These are phyloP conservation scores for Strobilomyces dryophilus DNA, from an alignment of 768 basidiomycete genomes.

Conservation along the genomic window DNA sequence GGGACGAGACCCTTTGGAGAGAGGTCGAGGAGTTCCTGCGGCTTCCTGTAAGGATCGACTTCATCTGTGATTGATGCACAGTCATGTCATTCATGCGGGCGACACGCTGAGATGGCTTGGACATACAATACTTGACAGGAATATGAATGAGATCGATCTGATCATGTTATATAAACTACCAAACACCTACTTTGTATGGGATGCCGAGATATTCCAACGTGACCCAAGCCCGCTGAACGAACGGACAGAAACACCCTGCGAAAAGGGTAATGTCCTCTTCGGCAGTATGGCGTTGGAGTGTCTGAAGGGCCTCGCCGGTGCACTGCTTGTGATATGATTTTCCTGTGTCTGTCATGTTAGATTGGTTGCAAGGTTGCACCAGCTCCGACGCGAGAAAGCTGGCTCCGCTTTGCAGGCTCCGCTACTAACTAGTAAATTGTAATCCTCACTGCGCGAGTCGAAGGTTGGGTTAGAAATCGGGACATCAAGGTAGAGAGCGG, in stretches of 20 bases:
- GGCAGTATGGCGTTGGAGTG: constrained; percentile 44
- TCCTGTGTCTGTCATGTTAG: constrained; percentile 33
- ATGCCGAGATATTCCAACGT: constrained; percentile 66
- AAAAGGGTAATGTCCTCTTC: constrained; percentile 62
- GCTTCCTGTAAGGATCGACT: constrained; percentile 82
- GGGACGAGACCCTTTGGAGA: constrained; percentile 84
- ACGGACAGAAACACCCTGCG: constrained; percentile 73
- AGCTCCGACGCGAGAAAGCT: background rate
- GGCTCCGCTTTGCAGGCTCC: background rate
- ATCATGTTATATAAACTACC: background rate
- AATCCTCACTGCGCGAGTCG: too few relatives aligned
- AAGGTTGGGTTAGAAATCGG: too few relatives aligned
- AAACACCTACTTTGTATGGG: constrained; percentile 57
- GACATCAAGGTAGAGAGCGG: too few relatives aligned
- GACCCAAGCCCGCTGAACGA: constrained; percentile 80
- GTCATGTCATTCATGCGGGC: background rate
- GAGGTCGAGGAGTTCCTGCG: constrained; percentile 70
- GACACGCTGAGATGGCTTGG: background rate
- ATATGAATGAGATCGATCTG: background rate
- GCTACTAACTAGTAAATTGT: too few relatives aligned
- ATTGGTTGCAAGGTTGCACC: background rate
- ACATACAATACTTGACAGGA: constrained; percentile 37
- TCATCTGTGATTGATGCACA: constrained; percentile 45
- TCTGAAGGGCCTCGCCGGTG: constrained; percentile 53
- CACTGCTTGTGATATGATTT: constrained; percentile 38